Evolutionary conservation across 1,284 basidiomycete species (phyloP), one percentile per base, ranked within the genome.

Genomic region (Boletus smithii): DNA sequence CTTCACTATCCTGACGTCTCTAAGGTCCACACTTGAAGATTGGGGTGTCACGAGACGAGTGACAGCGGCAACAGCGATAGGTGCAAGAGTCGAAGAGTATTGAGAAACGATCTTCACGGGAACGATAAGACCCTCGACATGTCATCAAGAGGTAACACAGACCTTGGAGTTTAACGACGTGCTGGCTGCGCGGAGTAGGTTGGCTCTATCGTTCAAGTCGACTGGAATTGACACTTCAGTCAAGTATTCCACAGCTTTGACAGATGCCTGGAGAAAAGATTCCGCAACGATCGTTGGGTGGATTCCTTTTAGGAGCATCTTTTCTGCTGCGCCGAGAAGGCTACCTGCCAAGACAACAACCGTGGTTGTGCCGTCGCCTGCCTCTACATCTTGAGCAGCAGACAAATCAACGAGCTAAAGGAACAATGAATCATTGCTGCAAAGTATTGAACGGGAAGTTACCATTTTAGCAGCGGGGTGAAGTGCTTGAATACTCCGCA

Each of bases 391-490:
- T 77, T 99, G 97, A 17, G 97, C 97, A 47, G 91, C 89, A 39
- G 95, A 98, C 24, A 99, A 79, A 74, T 99, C 97, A 53, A 99
- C 97, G 42, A 97, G 80, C 93, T 93, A 51, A 27, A 29, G 17
- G 24, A 36, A 46, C 4, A 9, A 40, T 51, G 42, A 57, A 44
- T 34, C 33, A 27, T 56, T 37, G 56, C 20, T 41, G 30, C 30
- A 10, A 41, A 35, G 35, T 31, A 41, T 42, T 16, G 34, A 33
- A 23, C 8, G 59, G 59, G 11, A 34, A 59, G 67, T 53, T 56
- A 84, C 92, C 97, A 99, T 99, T 70, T 95, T 90, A 22, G 97
- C 97, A 35, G 97, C 97, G 30, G 97, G 97, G 71, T 99, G 97
- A 49, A 99, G 73, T 17, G 97, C 97, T 53, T 97, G 94, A 67